phyloP scores from a whole-genome alignment of 305 asterid species.

The Euphrasia arctica region DNA sequence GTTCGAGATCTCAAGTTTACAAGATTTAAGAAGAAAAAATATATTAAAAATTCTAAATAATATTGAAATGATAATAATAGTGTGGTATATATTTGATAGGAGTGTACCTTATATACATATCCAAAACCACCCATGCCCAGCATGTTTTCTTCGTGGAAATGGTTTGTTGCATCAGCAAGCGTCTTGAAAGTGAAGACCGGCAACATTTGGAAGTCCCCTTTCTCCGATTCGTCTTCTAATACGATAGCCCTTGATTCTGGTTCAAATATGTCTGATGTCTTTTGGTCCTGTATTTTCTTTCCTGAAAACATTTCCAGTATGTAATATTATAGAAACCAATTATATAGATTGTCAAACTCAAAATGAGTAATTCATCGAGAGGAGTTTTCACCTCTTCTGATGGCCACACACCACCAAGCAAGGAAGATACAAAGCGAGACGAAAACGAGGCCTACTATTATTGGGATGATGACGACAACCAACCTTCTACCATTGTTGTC shows the following conservation, averaged over 20 bases:
- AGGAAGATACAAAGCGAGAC: background rate
- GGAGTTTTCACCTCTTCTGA: background rate
- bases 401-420: conserved; percentile 3
- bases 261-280: background rate
- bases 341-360: background rate
- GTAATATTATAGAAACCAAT: background rate
- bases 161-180: conserved; percentile 10
- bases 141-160: background rate
- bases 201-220: background rate
- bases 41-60: too few relatives aligned
- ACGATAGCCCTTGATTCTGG: background rate
- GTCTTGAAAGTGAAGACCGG: conserved; percentile 8
- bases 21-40: too few relatives aligned
- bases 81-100: too few relatives aligned
- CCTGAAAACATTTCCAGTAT: background rate
- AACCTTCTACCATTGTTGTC: background rate
- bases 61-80: too few relatives aligned
- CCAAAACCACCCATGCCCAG: conserved; percentile 18
- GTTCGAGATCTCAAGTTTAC: too few relatives aligned
- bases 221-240: background rate
- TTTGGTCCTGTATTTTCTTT: background rate
- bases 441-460: background rate
- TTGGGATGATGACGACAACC: background rate
- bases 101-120: conserved; percentile 7
- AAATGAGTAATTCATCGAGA: too few relatives aligned